These are phyloP conservation scores for Penicillium expansum DNA, from an alignment of 2,329 filamentous ascomycete genomes.

Conservation along the genomic window DNA sequence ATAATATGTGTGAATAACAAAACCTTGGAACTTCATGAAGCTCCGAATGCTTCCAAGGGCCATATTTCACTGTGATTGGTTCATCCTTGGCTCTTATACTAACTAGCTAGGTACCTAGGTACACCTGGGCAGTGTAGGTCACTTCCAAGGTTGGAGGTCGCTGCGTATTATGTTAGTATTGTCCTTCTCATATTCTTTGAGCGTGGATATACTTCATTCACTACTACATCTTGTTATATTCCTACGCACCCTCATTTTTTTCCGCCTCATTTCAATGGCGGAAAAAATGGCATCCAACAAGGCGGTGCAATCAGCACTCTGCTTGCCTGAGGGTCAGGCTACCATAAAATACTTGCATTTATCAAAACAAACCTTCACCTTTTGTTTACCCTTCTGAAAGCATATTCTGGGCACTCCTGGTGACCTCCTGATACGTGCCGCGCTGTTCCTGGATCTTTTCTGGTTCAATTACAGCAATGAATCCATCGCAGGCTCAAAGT, in stretches of 20 bases:
- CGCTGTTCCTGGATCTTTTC: background rate
- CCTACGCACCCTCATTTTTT: background rate
- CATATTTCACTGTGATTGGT: background rate
- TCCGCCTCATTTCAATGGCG: background rate
- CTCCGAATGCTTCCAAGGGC: background rate
- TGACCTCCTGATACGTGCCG: background rate
- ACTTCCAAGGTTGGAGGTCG: background rate
- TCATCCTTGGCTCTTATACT: too few relatives aligned
- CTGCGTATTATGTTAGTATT: background rate
- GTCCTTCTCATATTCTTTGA: background rate
- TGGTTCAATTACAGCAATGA: background rate
- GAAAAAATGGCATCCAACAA: background rate
- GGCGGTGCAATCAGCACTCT: background rate
- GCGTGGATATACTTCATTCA: background rate
- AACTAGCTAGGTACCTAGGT: too few relatives aligned
- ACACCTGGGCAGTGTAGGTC: too few relatives aligned
- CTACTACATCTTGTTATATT: background rate
- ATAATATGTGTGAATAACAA: background rate
- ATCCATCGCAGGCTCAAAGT: background rate
- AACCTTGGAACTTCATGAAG: background rate
- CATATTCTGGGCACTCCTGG: background rate
- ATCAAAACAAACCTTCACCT: background rate
- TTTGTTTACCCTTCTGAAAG: background rate
- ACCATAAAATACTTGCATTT: background rate
- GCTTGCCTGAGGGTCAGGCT: background rate